Percentiles rank a stretch among this genome's conserved stretches.
Evolutionary conservation across 371 early-diverging fungal genomes (phyloP).

Genomic region (Chytridium lagenaria): DNA sequence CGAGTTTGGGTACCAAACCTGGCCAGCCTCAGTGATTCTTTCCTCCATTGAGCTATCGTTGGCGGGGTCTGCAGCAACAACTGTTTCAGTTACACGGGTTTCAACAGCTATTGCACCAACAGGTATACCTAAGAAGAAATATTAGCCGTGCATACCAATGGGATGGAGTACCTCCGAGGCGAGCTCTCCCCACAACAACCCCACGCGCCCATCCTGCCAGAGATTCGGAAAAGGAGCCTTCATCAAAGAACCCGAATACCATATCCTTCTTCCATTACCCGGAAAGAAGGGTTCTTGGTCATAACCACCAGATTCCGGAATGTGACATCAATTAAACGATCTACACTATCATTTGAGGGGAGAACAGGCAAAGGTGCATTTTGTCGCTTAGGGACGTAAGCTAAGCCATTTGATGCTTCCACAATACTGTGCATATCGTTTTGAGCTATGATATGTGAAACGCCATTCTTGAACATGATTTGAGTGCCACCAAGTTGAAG

Average conservation of each 20-base stretch:
- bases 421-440: constrained; percentile 92
- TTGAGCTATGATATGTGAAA: constrained; percentile 93
- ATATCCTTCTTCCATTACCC: constrained; percentile 78
- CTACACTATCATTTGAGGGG: constrained; percentile 47
- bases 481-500: constrained; percentile 98
- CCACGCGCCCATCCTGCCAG: constrained; percentile 92
- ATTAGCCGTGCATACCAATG: neutral
- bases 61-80: constrained; percentile 95
- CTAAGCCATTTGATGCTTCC: constrained; percentile 94
- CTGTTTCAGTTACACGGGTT: constrained; percentile 88
- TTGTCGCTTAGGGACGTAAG: constrained; percentile 81
- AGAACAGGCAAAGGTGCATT: constrained; percentile 60
- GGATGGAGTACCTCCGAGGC: constrained; percentile 77
- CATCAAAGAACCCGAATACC: constrained; percentile 75
- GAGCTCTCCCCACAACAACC: constrained; percentile 93
- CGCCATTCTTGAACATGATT: constrained; percentile 98
- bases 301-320: constrained; percentile 65
- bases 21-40: constrained; percentile 88
- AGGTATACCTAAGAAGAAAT: constrained; percentile 60
- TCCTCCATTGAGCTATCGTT: constrained; percentile 88
- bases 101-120: constrained; percentile 97
- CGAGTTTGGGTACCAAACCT: constrained; percentile 97
- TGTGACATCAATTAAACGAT: constrained; percentile 46
- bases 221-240: constrained; percentile 66
- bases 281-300: constrained; percentile 91